Evolutionary conservation across 345 rosid genomes (phyloP), one percentile per base, ranked within the genome.

Genomic region (Xanthoceras sorbifolium): DNA sequence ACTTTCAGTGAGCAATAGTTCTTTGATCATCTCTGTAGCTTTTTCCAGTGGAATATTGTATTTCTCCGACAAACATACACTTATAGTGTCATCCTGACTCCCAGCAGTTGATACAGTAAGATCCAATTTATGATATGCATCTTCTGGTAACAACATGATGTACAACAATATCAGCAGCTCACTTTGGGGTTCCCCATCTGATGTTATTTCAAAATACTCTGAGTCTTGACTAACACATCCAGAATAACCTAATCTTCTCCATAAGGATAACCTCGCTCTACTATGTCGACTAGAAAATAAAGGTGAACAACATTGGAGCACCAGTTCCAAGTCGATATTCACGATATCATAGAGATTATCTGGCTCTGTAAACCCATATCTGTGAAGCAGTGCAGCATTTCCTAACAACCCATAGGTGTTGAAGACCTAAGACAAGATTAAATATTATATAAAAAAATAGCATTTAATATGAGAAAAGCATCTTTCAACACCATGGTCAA

Each of bases 381-480:
- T 91, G 74, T 94, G 97, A 61, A 94, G 93, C 88, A 94, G 84
- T 61, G 94, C 97, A 73, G 98, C 98, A 77, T 92, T 94, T 54
- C 98, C 97, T 73, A 82, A 18, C 61, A 76, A 78, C 15, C 98
- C 98, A 44, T 94, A 94, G 25, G 98, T 93, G 78, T 94, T 94
- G 78, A 86, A 94, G 54, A 92, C 90, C 98, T 94, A 78, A 63
- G 12, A 36, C 23, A 36, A 14, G 26, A 18, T 15, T 17, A 6
- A 32, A 75, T 18, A 6, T 31, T 15, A 38, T 32, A 15, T 59
- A 23, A 69, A 34, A 6, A 57, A 25, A 63, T 6, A 9, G 34
- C 0, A 61, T 23, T 42, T 12, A 42, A 20, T 15, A 54, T 1
- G 25, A 54, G 7, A 50, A 65, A 11, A 2, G 22, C 64, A 22